These are phyloP conservation scores for Ormosia emarginata DNA, from an alignment of 306 rosid species.

Conservation along the genomic window DNA sequence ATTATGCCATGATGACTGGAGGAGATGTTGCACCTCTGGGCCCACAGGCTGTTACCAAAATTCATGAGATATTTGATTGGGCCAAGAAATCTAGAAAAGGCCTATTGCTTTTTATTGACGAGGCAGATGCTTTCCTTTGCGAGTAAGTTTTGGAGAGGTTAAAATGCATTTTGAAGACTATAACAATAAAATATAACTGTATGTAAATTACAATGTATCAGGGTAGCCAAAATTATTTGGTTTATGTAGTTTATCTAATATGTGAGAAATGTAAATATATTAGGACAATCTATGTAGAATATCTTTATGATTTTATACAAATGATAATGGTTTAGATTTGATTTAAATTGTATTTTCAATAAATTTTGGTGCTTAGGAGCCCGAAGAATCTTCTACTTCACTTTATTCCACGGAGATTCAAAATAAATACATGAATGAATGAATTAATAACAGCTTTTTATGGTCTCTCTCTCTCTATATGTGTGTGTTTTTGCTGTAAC, in stretches of 20 bases:
- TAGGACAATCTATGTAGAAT: neutral
- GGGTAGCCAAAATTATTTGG: neutral
- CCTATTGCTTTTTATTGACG: slow-evolving; percentile 89
- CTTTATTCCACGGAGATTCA: neutral
- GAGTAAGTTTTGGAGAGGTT: slow-evolving; percentile 59
- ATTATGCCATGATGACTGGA: slow-evolving; percentile 99
- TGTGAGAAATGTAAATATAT: neutral
- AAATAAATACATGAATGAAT: neutral
- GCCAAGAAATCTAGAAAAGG: slow-evolving; percentile 92
- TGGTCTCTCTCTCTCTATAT: neutral
- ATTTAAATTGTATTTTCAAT: neutral
- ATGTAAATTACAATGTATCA: neutral
- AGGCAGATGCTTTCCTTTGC: slow-evolving; percentile 99
- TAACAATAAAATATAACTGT: neutral
- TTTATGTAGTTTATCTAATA: neutral
- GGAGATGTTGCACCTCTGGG: slow-evolving; percentile 99
- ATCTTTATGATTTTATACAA: neutral
- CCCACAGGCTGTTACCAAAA: slow-evolving; percentile 94
- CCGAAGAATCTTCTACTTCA: neutral
- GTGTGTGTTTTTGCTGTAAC: neutral
- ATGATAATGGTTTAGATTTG: neutral
- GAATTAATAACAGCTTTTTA: neutral
- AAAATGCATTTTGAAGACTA: slow-evolving; percentile 7
- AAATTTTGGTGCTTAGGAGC: neutral
- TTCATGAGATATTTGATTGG: slow-evolving; percentile 99